These are phyloP conservation scores for Globisporangium nunn DNA, from an alignment of 352 stramenopile genomes.

Conservation along the genomic window DNA sequence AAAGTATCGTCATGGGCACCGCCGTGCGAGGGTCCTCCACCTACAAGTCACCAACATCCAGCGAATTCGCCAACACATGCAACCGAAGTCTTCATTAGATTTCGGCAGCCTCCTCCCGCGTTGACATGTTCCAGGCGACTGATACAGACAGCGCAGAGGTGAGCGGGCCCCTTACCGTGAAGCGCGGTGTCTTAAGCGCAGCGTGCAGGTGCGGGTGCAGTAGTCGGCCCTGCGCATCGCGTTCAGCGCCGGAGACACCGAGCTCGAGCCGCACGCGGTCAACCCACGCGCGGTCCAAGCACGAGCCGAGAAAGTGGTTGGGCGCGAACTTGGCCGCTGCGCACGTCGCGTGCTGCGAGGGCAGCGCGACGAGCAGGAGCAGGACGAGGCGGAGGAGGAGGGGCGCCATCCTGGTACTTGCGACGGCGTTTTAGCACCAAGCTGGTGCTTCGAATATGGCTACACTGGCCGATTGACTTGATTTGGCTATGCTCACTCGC, in stretches of 20 bases:
- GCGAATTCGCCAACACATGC: no score
- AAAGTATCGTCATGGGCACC: constrained; percentile 16
- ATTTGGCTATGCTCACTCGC: no score
- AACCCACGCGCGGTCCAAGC: constrained; percentile 32
- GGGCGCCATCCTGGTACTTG: background rate
- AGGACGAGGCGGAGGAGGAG: background rate
- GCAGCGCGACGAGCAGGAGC: background rate
- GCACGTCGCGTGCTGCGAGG: no score
- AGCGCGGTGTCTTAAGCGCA: constrained; percentile 24
- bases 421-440: no score
- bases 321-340: constrained; percentile 18
- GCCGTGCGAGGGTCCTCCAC: constrained; percentile 23
- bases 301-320: constrained; percentile 34
- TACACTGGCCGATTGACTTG: no score
- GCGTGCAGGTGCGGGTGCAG: constrained; percentile 26
- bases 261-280: constrained; percentile 14
- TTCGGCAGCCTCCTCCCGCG: background rate
- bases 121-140: no score
- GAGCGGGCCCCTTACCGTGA: constrained; percentile 12
- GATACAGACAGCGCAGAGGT: no score
- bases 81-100: background rate
- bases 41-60: background rate
- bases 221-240: constrained; percentile 16
- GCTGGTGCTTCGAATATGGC: no score
- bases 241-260: constrained; percentile 18